Percentiles rank a stretch among this genome's conserved stretches.
Evolutionary conservation across 805 yeast genomes (phyloP).

Genomic region (Candida dendrica): DNA sequence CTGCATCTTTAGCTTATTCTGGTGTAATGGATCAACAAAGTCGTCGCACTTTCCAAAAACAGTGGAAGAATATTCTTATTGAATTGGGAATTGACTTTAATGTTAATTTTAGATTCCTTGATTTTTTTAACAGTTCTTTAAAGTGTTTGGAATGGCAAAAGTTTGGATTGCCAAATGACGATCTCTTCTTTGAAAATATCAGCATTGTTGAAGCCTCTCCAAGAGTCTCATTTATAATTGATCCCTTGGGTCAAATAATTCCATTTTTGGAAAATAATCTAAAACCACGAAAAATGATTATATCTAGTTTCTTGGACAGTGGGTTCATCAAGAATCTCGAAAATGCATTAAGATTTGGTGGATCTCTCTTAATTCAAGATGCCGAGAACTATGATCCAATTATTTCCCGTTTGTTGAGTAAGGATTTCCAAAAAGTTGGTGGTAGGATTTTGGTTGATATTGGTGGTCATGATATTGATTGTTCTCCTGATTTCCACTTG

Average conservation of each 20-base stretch:
- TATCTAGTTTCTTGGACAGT: constrained; percentile 67
- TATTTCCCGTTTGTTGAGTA: constrained; percentile 51
- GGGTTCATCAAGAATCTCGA: constrained; percentile 65
- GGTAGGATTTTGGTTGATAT: constrained; percentile 58
- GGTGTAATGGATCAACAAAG: constrained; percentile 49
- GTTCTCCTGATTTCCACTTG: constrained; percentile 55
- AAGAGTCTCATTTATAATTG: constrained; percentile 56
- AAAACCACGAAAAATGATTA: constrained; percentile 31
- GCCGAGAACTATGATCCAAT: constrained; percentile 79
- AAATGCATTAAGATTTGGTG: constrained; percentile 81
- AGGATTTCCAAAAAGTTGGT: constrained; percentile 58
- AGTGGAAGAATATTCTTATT: constrained; percentile 31
- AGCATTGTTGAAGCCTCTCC: constrained; percentile 35
- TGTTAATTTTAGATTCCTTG: constrained; percentile 24
- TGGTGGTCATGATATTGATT: constrained; percentile 60
- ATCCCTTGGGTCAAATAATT: constrained; percentile 51
- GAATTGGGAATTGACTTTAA: constrained; percentile 33
- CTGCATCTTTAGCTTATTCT: constrained; percentile 54
- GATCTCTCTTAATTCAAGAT: constrained; percentile 61
- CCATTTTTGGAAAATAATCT: constrained; percentile 29
- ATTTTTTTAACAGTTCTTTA: constrained; percentile 31
- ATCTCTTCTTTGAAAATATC: constrained; percentile 56
- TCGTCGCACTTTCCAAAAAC: constrained; percentile 28
- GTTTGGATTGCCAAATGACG: constrained; percentile 50
- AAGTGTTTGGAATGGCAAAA: constrained; percentile 45